Conservation (phyloP, 169 alveolate species). For the Babesia caballi region DNA sequence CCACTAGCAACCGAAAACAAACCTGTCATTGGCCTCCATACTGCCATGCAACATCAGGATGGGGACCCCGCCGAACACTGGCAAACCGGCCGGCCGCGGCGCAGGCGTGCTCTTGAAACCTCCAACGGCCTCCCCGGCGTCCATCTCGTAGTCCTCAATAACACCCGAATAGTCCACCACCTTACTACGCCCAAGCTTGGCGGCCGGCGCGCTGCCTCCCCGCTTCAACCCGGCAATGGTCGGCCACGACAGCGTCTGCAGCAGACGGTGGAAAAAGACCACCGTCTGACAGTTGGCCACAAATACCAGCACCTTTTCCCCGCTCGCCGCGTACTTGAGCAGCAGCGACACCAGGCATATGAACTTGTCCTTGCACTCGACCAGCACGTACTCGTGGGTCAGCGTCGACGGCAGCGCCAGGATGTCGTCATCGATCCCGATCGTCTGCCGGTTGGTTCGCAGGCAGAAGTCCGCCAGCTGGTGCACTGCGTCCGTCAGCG, state of each 20-base stretch:
- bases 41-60: conserved; percentile 72
- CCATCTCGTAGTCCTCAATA: background rate
- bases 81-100: conserved; percentile 34
- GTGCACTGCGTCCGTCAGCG: conserved; percentile 76
- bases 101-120: conserved; percentile 15
- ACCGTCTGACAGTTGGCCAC: conserved; percentile 74
- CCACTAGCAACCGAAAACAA: background rate
- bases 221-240: conserved; percentile 18
- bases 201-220: background rate
- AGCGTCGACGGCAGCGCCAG: conserved; percentile 43
- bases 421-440: conserved; percentile 53
- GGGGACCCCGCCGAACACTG: conserved; percentile 37
- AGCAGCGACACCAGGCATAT: conserved; percentile 40
- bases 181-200: background rate
- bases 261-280: conserved; percentile 48
- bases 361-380: conserved; percentile 58
- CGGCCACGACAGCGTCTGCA: conserved; percentile 71
- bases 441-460: conserved; percentile 62
- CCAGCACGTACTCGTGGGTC: conserved; percentile 48
- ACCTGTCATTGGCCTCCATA: conserved; percentile 67
- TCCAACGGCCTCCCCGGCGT: background rate
- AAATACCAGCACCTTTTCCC: conserved; percentile 67
- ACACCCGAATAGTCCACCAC: conserved; percentile 11
- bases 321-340: conserved; percentile 22
- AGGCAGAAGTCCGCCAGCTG: conserved; percentile 75